Base-by-base conservation (phyloP, 108 stramenopile species). In the Skeletonema menzelii region DNA sequence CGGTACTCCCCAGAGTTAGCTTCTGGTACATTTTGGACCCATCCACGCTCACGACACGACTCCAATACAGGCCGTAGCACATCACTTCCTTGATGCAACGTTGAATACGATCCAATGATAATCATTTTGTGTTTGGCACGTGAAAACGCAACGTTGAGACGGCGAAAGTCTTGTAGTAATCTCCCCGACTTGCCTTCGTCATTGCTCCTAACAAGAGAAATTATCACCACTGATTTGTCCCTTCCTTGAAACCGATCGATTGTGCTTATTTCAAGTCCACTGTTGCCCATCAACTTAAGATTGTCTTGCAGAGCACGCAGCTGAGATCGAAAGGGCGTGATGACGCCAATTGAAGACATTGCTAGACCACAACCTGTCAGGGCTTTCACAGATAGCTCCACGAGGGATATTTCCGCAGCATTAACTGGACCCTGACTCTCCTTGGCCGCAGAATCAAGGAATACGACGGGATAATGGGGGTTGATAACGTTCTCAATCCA, bases 321-420 rank as follows among this genome's bases (percentile, higher is more conserved):
- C 81, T 98, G 98, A 10, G 96, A 93, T 63, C 97, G 84, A 68
- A 92, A 97, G 22, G 98, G 98, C 55, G 89, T 89, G 28, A 98
- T 96, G 4, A 97, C 83, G 40, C 95, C 96, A 56, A 96, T 76
- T 12, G 83, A 74, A 11, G 79, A 72, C 27, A 73, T 56, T 27
- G 62, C 57, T 4, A 92, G 69, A 27, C 89, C 91, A 42, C 86
- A 84, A 8, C 38, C 47, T 0, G 86, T 27, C 6, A 93, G 63
- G 19, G 74, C 79, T 15, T 44, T 37, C 32, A 91, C 70, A 37
- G 90, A 56, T 38, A 59, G 58, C 60, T 83, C 57, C 5, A 93
- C 86, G 5, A 95, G 46, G 19, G 69, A 58, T 22, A 66, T 73
- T 74, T 96, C 95, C 34, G 75, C 68, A 7, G 67, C 55, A 63